Evolutionary conservation across 345 rosid genomes (phyloP), one percentile per base, ranked within the genome.

Genomic region (Eucalyptus victrix): DNA sequence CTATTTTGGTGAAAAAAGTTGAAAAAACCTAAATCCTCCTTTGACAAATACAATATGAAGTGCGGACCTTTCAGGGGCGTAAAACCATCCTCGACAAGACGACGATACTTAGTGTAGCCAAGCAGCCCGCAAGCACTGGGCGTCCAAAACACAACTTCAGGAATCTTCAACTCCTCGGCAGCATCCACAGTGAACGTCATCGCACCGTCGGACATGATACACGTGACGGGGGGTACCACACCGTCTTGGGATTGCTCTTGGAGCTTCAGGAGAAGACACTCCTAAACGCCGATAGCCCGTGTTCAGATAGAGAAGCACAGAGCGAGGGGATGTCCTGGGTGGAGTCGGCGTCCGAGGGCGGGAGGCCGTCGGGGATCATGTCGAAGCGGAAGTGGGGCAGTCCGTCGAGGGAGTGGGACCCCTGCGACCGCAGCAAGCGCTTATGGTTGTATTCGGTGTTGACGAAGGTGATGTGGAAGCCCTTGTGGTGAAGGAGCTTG

Each of bases 191-290:
- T 60, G 89, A 87, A 87, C 45, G 58, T 19, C 95, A 93, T 93
- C 92, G 28, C 87, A 2, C 92, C 92, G 15, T 94, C 95, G 4
- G 95, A 91, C 44, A 93, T 88, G 42, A 94, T 89, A 90, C 95
- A 93, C 47, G 88, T 91, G 14, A 93, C 94, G 5, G 89, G 91
- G 4, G 96, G 95, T 32, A 86, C 87, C 42, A 54, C 40, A 18
- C 87, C 60, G 1, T 89, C 62, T 37, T n/a, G 9, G 12, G 88
- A 80, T 10, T 28, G 44, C 34, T 58, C 47, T 34, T 83, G 80
- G 34, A 90, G 69, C 50, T 44, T 50, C 18, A 56, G 10, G 26
- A 88, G 87, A 26, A 80, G 62, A 40, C 85, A 40, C 85, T 86
- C 89, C 86, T 69, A 42, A 91, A 90, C 19, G 91, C 88, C 21